Evolutionary conservation across 2,329 filamentous ascomycete genomes (phyloP), one percentile per base, ranked within the genome.

Genomic region (Xylaria arbuscula): DNA sequence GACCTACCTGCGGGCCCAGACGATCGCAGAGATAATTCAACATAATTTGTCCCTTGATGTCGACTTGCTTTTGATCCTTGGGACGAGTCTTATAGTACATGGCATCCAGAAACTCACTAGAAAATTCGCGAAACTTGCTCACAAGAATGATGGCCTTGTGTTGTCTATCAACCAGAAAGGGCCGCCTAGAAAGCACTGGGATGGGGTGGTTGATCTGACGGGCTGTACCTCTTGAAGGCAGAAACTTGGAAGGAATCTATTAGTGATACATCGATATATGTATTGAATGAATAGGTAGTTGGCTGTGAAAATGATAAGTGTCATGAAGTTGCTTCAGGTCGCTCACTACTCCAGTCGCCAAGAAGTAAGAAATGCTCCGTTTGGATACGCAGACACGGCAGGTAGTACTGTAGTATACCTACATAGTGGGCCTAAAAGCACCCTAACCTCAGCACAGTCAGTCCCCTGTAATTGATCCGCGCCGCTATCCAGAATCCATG

Each of bases 381-480:
- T 59, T 59, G 56, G 28, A 59, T 59, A 59, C 56, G 56, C 56
- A 48, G 56, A 36, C 42, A 59, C 42, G 56, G 56, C 56, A 59
- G 56, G n/a, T n/a, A n/a, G n/a, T n/a, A n/a, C n/a, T n/a, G n/a
- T n/a, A n/a, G n/a, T n/a, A n/a, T n/a, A n/a, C n/a, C n/a, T n/a
- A n/a, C n/a, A n/a, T 48, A 61, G 67, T 56, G 63, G 63, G 42
- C 54, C 61, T 59, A 17, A 36, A 17, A 24, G 32, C 53, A 13
- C 63, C 62, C 50, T 24, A 59, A 17, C 32, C n/a, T 17, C n/a
- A 45, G 40, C 13, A n/a, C 40, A 45, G 40, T n/a, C 17, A 57
- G 28, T 64, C 60, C 67, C 69, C 71, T 72, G 72, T 72, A 72
- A 75, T 66, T 68, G 67, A 69, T 63, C 68, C 55, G 66, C 66